Evolutionary conservation across 2,329 filamentous ascomycete genomes (phyloP), one percentile per base, ranked within the genome.

Genomic region (Aspergillus fructus): DNA sequence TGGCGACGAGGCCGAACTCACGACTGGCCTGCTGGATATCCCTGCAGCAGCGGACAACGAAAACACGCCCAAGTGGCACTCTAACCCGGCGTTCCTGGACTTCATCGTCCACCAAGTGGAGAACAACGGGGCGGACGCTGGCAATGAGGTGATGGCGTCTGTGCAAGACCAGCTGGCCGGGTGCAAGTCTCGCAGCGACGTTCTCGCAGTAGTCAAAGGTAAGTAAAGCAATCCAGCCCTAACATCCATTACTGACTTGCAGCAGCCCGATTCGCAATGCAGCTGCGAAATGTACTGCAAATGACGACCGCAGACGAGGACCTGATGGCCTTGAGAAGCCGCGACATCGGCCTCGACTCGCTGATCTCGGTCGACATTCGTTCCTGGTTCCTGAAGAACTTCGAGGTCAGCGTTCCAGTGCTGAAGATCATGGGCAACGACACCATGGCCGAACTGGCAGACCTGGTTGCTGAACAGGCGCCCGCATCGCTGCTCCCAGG

Each of bases 331-430:
- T 9, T 43, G 37, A 27, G 37, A 4, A 42, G 37, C 49, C 39
- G 39, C n/a, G 33, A 37, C 33, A 37, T 37, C 12, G 49, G 45
- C 1, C 15, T 53, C 19, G 55, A 56, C 41, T 56, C 55, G n/a
- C 23, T 56, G 7, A 27, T 47, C 12, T 15, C 55, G 2, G 41
- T 56, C 6, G 55, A 56, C 5, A 27, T 52, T 12, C 48, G 55
- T 5, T 48, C 48, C 1, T 56, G 55, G 55, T 52, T 56, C 42
- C 15, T 47, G 12, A 52, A 52, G 33, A 37, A 47, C 30, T n/a
- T 52, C 4, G 34, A 41, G 19, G 49, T 52, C 15, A 39, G 41
- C 12, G 30, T 56, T 6, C 19, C 51, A 7, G 41, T 47, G 4
- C 21, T 53, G 1, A 19, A 47, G 30, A 53, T 53, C 11, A 34